A percentile compares a stretch with the other conserved stretches of the same genome.
phyloP scores from a whole-genome alignment of 306 rosid species.

The Bauhinia variegata region DNA sequence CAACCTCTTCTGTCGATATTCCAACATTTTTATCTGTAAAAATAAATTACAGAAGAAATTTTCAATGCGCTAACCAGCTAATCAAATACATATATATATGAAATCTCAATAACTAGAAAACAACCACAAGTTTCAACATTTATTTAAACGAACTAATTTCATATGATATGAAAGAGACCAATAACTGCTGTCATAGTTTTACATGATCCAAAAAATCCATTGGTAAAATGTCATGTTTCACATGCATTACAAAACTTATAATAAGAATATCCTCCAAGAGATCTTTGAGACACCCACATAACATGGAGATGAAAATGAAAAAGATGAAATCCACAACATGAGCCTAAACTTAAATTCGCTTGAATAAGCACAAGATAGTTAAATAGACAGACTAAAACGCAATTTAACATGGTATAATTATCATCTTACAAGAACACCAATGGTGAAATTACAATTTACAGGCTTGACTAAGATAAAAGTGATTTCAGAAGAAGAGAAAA shows the following conservation, averaged over 20 bases:
- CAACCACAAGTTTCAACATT: background rate
- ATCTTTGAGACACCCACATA: constrained; percentile 4
- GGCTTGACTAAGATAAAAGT: background rate
- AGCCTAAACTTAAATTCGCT: constrained; percentile 15
- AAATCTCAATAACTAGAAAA: constrained; percentile 19
- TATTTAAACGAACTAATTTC: constrained; percentile 10
- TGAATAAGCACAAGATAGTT: background rate
- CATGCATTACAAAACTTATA: background rate
- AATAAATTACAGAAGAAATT: constrained; percentile 12
- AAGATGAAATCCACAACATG: constrained; percentile 19
- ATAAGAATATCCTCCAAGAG: background rate
- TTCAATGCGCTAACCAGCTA: constrained; percentile 23
- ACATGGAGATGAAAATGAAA: constrained; percentile 20
- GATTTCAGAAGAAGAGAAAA: constrained; percentile 19
- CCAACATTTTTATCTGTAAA: constrained; percentile 69
- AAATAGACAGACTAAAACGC: background rate
- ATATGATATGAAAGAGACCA: background rate
- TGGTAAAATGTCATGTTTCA: background rate
- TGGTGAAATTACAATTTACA: too few relatives aligned
- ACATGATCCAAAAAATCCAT: constrained; percentile 11
- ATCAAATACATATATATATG: constrained; percentile 18
- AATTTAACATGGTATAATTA: background rate
- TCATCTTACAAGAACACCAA: too few relatives aligned
- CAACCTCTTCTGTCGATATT: constrained; percentile 73
- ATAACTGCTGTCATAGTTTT: constrained; percentile 8